Conservation (phyloP, 1,139 yeast genomes). For the Hemisphaericaspora subhashii region DNA sequence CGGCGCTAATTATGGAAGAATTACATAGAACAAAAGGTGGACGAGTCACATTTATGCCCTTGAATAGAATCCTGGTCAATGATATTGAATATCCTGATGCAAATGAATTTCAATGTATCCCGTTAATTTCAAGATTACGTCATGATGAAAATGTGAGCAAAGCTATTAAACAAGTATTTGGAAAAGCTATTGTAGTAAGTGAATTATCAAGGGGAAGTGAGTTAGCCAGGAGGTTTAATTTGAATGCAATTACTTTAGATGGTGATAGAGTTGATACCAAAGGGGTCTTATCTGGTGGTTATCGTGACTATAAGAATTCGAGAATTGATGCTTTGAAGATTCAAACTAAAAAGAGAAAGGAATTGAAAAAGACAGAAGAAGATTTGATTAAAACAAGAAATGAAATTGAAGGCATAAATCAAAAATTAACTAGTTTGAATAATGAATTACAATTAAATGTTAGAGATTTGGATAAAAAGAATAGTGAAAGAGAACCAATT, state of each 20-base stretch:
- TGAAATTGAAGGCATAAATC: slow-evolving; percentile 27
- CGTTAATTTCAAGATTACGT: slow-evolving; percentile 71
- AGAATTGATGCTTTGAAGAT: slow-evolving; percentile 68
- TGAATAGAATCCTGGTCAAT: slow-evolving; percentile 58
- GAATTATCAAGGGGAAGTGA: slow-evolving; percentile 70
- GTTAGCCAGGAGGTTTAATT: slow-evolving; percentile 58
- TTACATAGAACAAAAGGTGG: slow-evolving; percentile 71
- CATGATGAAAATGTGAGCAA: slow-evolving; percentile 53
- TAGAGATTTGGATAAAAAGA: slow-evolving; percentile 33
- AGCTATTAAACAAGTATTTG: slow-evolving; percentile 80
- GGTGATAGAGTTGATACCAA: slow-evolving; percentile 86
- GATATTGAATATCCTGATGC: slow-evolving; percentile 53
- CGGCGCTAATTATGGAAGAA: slow-evolving; percentile 75
- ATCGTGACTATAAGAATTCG: slow-evolving; percentile 65
- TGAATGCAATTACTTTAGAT: slow-evolving; percentile 83
- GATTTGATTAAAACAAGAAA: slow-evolving; percentile 22
- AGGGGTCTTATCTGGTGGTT: slow-evolving; percentile 92
- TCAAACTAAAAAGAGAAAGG: slow-evolving; percentile 52
- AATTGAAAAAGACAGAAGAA: slow-evolving; percentile 38
- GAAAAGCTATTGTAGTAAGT: slow-evolving; percentile 74
- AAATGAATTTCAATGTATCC: slow-evolving; percentile 59
- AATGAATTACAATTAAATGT: slow-evolving; percentile 49
- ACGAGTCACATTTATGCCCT: slow-evolving; percentile 86
- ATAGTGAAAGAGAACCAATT: slow-evolving; percentile 44
- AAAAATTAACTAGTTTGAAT: slow-evolving; percentile 29